Evolutionary conservation across 768 basidiomycete species (phyloP), one percentile per base, ranked within the genome.

Genomic region (Boletellus ananas): DNA sequence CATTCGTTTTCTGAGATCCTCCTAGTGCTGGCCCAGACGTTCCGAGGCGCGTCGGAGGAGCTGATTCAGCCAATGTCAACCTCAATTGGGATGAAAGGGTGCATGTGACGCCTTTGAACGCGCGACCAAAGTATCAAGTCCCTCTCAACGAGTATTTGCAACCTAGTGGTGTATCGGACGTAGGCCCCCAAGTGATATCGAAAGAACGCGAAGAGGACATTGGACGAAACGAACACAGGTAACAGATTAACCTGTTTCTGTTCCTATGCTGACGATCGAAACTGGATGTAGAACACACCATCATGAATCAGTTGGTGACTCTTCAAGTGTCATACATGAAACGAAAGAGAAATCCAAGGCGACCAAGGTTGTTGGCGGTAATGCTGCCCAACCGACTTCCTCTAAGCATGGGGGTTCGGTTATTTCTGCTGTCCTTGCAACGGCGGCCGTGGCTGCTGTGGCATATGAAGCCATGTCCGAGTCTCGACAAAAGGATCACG

Each of bases 141-240:
- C 62, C 62, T 50, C 45, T 55, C 13, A 57, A 45, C 51, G 33
- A 41, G 25, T 52, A 57, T 20, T 23, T 63, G 42, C 25, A 27
- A 23, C n/a, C 39, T 1, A 31, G 45, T 8, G 20, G 11, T 12
- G 27, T 48, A 8, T n/a, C 3, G 10, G 25, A 40, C 7, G 20
- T 12, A n/a, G n/a, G n/a, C 20, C 34, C 42, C 8, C 10, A 20
- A 29, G 49, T 41, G 17, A 45, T n/a, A 25, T 34, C 36, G 9
- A 50, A 34, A n/a, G 41, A 42, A 34, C 40, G 29, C 29, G n/a
- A 29, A 41, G 36, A 38, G 12, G 46, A 9, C 23, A 17, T 2
- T 16, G 11, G n/a, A 34, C 29, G 38, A n/a, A 14, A 14, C 20
- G 43, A 42, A 21, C 43, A 34, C 1, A 38, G 50, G 61, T 62